Conservation (phyloP, 371 early-diverging fungal genomes). For the Mortierella sp. region DNA sequence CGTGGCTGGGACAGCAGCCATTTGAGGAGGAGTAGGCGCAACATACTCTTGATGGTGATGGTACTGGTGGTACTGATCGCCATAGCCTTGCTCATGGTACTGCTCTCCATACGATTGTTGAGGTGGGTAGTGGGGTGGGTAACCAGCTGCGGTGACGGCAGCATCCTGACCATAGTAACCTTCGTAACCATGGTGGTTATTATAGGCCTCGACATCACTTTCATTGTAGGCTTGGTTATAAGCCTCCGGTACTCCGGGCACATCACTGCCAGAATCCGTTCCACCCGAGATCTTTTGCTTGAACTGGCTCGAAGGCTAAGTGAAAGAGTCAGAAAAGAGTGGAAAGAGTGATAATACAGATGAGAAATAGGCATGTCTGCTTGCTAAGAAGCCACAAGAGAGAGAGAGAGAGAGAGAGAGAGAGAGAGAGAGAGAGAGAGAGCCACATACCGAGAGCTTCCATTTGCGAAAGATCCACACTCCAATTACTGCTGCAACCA, state of each 20-base stretch:
- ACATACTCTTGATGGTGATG: conserved; percentile 9
- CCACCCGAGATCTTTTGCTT: conserved; percentile 30
- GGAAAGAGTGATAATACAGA: not conserved
- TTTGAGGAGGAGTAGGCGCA: not conserved
- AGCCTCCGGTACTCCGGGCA: no score
- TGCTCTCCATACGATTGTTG: conserved; percentile 7
- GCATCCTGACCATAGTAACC: conserved; percentile 12
- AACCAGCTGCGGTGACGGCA: not conserved
- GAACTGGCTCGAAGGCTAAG: conserved; percentile 47
- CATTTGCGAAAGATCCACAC: conserved; percentile 55
- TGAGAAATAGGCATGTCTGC: no score
- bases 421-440: conserved; percentile 2
- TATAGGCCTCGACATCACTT: no score
- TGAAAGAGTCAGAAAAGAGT: not conserved
- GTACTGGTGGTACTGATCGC: conserved; percentile 5
- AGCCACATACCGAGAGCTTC: conserved; percentile 47
- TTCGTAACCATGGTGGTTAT: conserved; percentile 9
- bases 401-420: not conserved
- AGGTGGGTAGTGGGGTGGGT: conserved; percentile 7
- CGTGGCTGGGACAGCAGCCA: not conserved
- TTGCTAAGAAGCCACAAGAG: not conserved
- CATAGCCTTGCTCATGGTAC: conserved; percentile 6
- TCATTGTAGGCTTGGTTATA: no score
- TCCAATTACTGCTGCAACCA: conserved; percentile 34
- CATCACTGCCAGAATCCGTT: conserved; percentile 6